A percentile compares a stretch with the other conserved stretches of the same genome.
These are phyloP conservation scores for Carex arenaria DNA, from an alignment of 202 grass and related monocot species.

Conservation along the genomic window DNA sequence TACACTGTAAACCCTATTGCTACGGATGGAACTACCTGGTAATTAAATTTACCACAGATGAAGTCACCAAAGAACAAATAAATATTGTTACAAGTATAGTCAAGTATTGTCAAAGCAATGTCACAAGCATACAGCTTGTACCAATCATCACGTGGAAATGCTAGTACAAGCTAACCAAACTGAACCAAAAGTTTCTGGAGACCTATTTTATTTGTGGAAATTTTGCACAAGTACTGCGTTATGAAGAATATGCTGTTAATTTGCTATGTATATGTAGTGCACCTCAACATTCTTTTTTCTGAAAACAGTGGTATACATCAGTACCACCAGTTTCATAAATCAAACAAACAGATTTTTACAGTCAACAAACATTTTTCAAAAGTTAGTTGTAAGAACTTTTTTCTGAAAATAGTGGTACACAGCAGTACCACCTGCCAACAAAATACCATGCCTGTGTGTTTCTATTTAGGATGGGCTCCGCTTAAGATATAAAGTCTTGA, in stretches of 20 bases:
- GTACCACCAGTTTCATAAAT: background rate
- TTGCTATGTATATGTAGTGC: too few relatives aligned
- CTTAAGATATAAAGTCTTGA: background rate
- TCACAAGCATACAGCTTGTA: conserved; percentile 13
- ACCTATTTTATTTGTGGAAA: background rate
- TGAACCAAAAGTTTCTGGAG: background rate
- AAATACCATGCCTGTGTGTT: background rate
- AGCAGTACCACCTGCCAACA: too few relatives aligned
- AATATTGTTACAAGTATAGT: conserved; percentile 7
- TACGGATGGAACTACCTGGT: conserved; percentile 81
- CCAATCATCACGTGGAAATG: background rate
- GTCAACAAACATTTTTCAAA: background rate
- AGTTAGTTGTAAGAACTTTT: background rate
- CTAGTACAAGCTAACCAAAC: background rate
- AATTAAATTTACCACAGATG: conserved; percentile 6
- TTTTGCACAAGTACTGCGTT: background rate
- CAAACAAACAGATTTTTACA: background rate
- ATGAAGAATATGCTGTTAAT: background rate
- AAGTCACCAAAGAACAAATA: background rate
- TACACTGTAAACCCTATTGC: conserved; percentile 94
- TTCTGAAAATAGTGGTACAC: too few relatives aligned
- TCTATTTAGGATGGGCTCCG: background rate
- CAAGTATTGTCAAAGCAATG: background rate
- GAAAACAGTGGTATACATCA: background rate
- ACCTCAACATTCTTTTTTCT: background rate